phyloP scores from a whole-genome alignment of 371 early-diverging fungal genomes.

The Apophysomyces ossiformis region DNA sequence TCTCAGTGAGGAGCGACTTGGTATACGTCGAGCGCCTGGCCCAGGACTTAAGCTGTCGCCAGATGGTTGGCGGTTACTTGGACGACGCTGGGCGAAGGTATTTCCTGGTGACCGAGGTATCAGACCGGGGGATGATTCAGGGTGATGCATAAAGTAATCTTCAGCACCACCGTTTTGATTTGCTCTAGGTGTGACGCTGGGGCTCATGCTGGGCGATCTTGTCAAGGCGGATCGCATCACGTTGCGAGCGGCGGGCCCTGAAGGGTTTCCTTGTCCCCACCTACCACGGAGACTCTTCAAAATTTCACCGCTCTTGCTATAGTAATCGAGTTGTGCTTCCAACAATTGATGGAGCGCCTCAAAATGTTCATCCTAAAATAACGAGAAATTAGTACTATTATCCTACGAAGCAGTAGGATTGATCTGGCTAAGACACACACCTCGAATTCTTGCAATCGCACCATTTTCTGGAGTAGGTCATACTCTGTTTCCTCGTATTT shows the following conservation, averaged over 20 bases:
- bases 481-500: constrained; percentile 92
- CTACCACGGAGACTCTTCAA: constrained; percentile 31
- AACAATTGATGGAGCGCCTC: constrained; percentile 57
- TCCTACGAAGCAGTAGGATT: background rate
- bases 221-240: constrained; percentile 9
- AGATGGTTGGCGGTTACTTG: constrained; percentile 24
- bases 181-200: background rate
- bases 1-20: constrained; percentile 26
- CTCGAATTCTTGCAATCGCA: constrained; percentile 70
- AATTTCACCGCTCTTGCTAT: constrained; percentile 48
- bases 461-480: constrained; percentile 69
- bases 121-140: constrained; percentile 1
- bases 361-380: constrained; percentile 56
- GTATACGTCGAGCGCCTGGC: constrained; percentile 18
- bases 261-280: constrained; percentile 18
- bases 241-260: constrained; percentile 9
- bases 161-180: constrained; percentile 15
- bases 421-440: constrained; percentile 27
- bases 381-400: background rate
- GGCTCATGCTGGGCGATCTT: constrained; percentile 14
- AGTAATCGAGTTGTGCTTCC: constrained; percentile 63
- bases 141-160: constrained; percentile 20
- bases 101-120: constrained; percentile 7
- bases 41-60: constrained; percentile 18
- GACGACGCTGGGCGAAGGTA: constrained; percentile 16